phyloP scores from a whole-genome alignment of 805 yeast genomes.

The Novakomyces olei region DNA sequence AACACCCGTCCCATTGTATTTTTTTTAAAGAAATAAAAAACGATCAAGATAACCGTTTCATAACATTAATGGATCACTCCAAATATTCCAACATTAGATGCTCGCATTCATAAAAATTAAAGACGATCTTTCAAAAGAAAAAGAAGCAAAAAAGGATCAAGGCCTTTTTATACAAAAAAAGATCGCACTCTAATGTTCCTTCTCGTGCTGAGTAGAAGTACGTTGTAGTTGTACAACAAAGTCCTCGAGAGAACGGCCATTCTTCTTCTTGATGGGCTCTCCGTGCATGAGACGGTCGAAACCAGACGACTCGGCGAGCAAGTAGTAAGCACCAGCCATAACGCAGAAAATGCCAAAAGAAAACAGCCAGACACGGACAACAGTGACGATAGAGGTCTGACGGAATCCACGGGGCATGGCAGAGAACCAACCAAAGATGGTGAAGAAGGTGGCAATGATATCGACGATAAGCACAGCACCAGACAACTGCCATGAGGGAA shows the following conservation, averaged over 20 bases:
- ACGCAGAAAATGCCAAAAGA: conserved; percentile 93
- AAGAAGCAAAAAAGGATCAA: too few species aligned
- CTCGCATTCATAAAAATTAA: too few species aligned
- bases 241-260: conserved; percentile 34
- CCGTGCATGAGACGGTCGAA: conserved; percentile 40
- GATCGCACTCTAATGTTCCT: conserved; percentile 19
- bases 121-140: too few species aligned
- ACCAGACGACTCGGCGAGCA: conserved; percentile 39
- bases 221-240: conserved; percentile 42
- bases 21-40: too few species aligned
- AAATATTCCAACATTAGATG: too few species aligned
- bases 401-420: conserved; percentile 42
- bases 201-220: conserved; percentile 45
- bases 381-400: conserved; percentile 91
- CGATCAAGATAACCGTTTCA: too few species aligned
- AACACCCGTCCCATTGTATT: too few species aligned
- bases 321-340: conserved; percentile 89
- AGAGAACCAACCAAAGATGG: conserved; percentile 93
- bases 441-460: conserved; percentile 76
- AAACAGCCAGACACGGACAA: conserved; percentile 85
- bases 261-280: conserved; percentile 20
- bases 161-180: too few species aligned
- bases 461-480: conserved; percentile 87
- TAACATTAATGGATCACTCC: too few species aligned
- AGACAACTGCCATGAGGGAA: conserved; percentile 89